Conservation (phyloP, 1,284 basidiomycete species). For the Malassezia sympodialis region DNA sequence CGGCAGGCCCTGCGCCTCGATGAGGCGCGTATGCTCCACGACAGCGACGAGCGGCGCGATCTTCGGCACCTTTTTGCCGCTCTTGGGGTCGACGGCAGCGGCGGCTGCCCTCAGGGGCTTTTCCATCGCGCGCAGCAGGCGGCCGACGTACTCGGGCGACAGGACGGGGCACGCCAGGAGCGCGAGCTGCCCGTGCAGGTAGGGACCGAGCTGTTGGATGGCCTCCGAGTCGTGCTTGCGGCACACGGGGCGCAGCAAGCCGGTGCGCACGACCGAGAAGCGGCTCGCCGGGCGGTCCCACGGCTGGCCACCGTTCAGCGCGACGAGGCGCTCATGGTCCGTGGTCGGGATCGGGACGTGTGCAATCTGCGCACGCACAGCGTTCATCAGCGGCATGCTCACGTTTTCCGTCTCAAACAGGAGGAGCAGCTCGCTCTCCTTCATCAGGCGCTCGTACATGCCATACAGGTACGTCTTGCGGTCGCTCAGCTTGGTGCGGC, state of each 20-base stretch:
- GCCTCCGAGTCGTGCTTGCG: background rate
- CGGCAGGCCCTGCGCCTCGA: slow-evolving; percentile 9
- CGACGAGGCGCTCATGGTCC: slow-evolving; percentile 3
- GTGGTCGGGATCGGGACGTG: background rate
- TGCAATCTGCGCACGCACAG: slow-evolving; percentile 8
- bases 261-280: slow-evolving; percentile 10
- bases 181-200: slow-evolving; percentile 8
- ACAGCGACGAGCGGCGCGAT: slow-evolving; percentile 6
- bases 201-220: slow-evolving; percentile 1
- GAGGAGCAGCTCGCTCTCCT: slow-evolving; percentile 12
- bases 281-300: slow-evolving; percentile 6
- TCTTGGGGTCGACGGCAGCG: slow-evolving; percentile 4
- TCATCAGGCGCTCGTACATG: slow-evolving; percentile 12
- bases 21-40: slow-evolving; percentile 1
- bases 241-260: slow-evolving; percentile 15
- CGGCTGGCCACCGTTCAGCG: background rate
- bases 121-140: slow-evolving; percentile 16
- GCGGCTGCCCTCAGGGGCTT: slow-evolving; percentile 1
- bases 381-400: slow-evolving; percentile 7
- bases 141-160: slow-evolving; percentile 17
- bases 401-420: slow-evolving; percentile 9
- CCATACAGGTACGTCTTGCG: slow-evolving; percentile 14
- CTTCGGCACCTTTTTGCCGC: slow-evolving; percentile 9
- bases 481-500: slow-evolving; percentile 12
- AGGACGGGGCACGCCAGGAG: slow-evolving; percentile 12